Percentiles rank a stretch among this genome's conserved stretches.
These are phyloP conservation scores for Pichia pseudocactophila DNA, from an alignment of 805 yeast species.

Conservation along the genomic window DNA sequence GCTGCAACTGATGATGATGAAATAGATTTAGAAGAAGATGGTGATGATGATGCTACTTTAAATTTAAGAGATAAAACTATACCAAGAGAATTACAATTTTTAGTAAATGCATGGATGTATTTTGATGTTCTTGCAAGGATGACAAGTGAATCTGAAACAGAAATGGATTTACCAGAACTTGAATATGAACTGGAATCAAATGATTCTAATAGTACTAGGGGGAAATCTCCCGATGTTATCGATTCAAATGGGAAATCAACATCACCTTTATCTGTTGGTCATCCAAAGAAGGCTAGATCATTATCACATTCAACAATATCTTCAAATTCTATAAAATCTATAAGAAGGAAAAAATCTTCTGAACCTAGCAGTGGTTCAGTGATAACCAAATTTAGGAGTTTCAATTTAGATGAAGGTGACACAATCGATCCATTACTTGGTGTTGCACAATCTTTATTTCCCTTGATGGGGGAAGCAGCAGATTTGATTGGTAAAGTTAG, in stretches of 20 bases:
- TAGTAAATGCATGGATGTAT: constrained; percentile 60
- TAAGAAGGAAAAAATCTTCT: constrained; percentile 10
- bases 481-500: constrained; percentile 43
- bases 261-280: too few relatives aligned
- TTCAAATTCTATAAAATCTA: neutral
- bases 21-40: neutral
- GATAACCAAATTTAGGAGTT: constrained; percentile 34
- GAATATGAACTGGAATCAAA: constrained; percentile 1
- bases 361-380: constrained; percentile 19
- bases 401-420: constrained; percentile 26
- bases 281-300: neutral
- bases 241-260: neutral
- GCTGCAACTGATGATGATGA: constrained; percentile 13
- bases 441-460: constrained; percentile 55
- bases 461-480: constrained; percentile 58
- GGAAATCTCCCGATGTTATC: neutral
- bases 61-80: constrained; percentile 11
- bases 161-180: constrained; percentile 26
- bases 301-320: neutral
- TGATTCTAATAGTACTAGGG: neutral
- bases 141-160: constrained; percentile 38
- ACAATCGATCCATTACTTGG: constrained; percentile 60
- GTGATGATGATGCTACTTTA: constrained; percentile 12
- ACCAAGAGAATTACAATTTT: constrained; percentile 39
- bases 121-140: constrained; percentile 59